Base-by-base conservation (phyloP, 2,329 filamentous ascomycete species). In the Cordyceps farinosa region DNA sequence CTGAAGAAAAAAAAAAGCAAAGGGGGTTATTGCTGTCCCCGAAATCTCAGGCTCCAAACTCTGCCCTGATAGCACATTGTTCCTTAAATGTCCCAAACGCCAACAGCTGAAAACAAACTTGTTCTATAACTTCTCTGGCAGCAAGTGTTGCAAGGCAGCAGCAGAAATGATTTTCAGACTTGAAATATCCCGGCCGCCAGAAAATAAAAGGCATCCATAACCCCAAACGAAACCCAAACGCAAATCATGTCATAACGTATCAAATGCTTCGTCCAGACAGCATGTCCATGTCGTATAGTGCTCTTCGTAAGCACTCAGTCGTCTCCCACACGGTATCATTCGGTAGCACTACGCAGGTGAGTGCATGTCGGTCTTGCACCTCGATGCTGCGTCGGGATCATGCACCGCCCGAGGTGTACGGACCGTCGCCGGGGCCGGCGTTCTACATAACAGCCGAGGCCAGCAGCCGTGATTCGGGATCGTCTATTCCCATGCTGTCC, bases 401-500 rank as follows among this genome's bases (percentile, higher is more conserved):
- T 45, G 36, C 51, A 15, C 22, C 27, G 10, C 42, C 51, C 60
- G 32, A 48, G 22, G 13, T 38, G 30, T 56, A n/a, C 61, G 38
- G 61, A 15, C 50, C 61, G 40, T 54, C 47, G 61, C 44, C 60
- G 22, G 63, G 66, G 69, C 59, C 68, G 64, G 62, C 58, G 45
- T 67, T 69, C 73, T 78, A 79, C 76, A 79, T 77, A 69, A 79
- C 77, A 66, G 76, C 70, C 61, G 76, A 77, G 62, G 78, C 77
- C 65, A 80, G 69, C 55, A 80, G 71, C 62, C 78, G 76, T 57
- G 75, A 73, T 66, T 80, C 78, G 55, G 80, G 78, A 52, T 80
- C 78, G 64, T 80, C 78, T 74, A 80, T 80, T 17, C 73, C 76
- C 67, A 78, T 74, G 30, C 75, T 72, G 61, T 79, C 77, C 75